A percentile compares a stretch with the other conserved stretches of the same genome.
Evolutionary conservation across 1,139 yeast genomes (phyloP).

Genomic region (Candida gigantensis): DNA sequence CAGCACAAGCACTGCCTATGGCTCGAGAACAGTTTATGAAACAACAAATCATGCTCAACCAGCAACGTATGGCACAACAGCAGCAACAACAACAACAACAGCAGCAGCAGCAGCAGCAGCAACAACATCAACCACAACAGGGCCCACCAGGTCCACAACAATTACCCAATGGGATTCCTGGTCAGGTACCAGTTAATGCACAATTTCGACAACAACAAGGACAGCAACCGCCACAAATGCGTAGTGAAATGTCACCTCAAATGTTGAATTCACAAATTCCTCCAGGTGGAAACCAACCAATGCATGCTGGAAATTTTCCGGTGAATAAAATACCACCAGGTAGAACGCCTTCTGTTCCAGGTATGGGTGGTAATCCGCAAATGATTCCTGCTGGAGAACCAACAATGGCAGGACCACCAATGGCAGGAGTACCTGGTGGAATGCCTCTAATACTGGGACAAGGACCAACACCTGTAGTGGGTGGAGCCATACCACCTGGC

Average conservation of each 20-base stretch:
- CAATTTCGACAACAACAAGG: conserved; percentile 15
- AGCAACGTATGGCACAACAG: conserved; percentile 10
- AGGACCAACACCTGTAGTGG: conserved; percentile 3
- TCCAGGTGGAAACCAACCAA: neutral
- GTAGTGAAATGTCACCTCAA: neutral
- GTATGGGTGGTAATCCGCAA: conserved; percentile 6
- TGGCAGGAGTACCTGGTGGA: conserved; percentile 7
- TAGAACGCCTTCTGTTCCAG: conserved; percentile 8
- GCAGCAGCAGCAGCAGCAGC: conserved; percentile 1
- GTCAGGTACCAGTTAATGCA: conserved; percentile 14
- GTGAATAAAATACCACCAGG: conserved; percentile 9
- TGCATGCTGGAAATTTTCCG: conserved; percentile 8
- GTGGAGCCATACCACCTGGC: conserved; percentile 3
- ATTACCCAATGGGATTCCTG: conserved; percentile 9
- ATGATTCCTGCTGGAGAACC: conserved; percentile 4
- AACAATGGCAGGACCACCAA: conserved; percentile 1
- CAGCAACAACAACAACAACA: conserved; percentile 6
- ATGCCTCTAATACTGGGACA: conserved; percentile 6
- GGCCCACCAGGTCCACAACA: conserved; percentile 1
- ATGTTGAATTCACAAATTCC: neutral
- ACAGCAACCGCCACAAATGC: conserved; percentile 12
- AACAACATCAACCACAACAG: neutral
- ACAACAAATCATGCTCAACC: conserved; percentile 13
- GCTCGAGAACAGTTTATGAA: conserved; percentile 12
- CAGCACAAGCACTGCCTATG: conserved; percentile 7